These are phyloP conservation scores for Friedmanniomyces endolithicus DNA, from an alignment of 495 filamentous ascomycete genomes.

Conservation along the genomic window DNA sequence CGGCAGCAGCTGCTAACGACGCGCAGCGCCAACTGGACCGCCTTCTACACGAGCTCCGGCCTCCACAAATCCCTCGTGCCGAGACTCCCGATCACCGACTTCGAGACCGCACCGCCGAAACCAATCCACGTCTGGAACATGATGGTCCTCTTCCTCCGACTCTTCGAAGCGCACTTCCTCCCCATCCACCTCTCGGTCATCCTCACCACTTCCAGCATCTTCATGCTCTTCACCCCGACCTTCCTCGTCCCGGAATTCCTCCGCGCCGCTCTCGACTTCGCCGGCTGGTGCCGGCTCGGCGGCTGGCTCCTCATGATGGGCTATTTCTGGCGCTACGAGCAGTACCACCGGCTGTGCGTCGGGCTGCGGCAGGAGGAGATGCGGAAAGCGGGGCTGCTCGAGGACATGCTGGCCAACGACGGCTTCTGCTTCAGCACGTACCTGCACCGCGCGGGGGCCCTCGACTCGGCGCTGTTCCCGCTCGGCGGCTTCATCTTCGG, in stretches of 20 bases:
- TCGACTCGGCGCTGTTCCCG: slow-evolving; percentile 47
- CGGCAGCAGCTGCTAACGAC: background rate
- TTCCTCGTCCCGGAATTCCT: slow-evolving; percentile 38
- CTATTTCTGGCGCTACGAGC: slow-evolving; percentile 50
- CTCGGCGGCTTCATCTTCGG: slow-evolving; percentile 51
- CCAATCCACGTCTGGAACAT: slow-evolving; percentile 11
- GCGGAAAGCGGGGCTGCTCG: slow-evolving; percentile 42
- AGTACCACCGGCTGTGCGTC: slow-evolving; percentile 47
- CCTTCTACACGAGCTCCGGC: slow-evolving; percentile 7
- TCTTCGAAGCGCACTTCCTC: slow-evolving; percentile 60
- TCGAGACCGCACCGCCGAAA: background rate
- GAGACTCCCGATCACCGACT: background rate
- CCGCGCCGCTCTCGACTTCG: slow-evolving; percentile 41
- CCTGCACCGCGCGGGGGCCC: slow-evolving; percentile 1
- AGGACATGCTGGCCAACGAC: slow-evolving; percentile 39
- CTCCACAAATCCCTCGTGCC: slow-evolving; percentile 6
- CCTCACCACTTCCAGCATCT: slow-evolving; percentile 46
- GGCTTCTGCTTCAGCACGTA: slow-evolving; percentile 37
- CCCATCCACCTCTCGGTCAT: slow-evolving; percentile 51
- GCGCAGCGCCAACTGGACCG: slow-evolving; percentile 7
- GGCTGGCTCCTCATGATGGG: slow-evolving; percentile 48
- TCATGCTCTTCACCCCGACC: slow-evolving; percentile 37
- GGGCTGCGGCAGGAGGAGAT: slow-evolving; percentile 47
- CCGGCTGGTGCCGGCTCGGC: slow-evolving; percentile 43
- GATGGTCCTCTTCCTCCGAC: slow-evolving; percentile 40